Percentiles rank a stretch among this genome's conserved stretches.
Evolutionary conservation across 2,329 filamentous ascomycete genomes (phyloP).

Genomic region (Colletotrichum filicis): DNA sequence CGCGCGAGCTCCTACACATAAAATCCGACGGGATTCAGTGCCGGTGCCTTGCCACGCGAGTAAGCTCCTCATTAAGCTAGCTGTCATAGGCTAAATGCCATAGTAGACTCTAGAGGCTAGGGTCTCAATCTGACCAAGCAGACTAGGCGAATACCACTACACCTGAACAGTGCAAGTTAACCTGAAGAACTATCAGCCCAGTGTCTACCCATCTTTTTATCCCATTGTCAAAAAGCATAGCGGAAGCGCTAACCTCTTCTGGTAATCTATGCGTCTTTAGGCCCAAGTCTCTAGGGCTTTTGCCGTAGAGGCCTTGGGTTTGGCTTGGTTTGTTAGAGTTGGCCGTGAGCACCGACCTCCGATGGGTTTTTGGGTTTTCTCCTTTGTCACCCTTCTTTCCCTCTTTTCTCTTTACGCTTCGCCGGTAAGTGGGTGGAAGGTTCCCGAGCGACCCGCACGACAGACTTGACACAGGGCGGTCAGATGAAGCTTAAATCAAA

Average conservation of each 20-base stretch:
- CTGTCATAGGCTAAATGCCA: neutral
- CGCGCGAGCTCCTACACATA: neutral
- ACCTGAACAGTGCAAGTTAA: neutral
- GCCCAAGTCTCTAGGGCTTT: neutral
- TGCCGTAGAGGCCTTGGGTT: neutral
- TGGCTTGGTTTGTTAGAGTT: neutral
- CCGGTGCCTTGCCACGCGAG: neutral
- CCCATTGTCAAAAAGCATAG: neutral
- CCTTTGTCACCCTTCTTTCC: neutral
- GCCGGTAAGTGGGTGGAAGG: neutral
- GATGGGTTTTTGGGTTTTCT: neutral
- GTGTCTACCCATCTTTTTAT: neutral
- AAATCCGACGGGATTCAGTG: neutral
- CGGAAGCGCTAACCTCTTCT: neutral
- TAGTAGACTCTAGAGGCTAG: neutral
- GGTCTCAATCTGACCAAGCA: neutral
- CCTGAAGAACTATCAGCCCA: neutral
- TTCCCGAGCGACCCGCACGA: neutral
- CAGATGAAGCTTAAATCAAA: conserved; percentile 13
- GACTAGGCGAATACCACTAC: neutral
- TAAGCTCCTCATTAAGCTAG: neutral
- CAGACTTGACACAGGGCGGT: neutral
- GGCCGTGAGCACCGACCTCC: neutral
- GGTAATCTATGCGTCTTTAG: neutral
- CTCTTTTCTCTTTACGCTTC: neutral